phyloP scores from a whole-genome alignment of 768 basidiomycete genomes.

The Cystofilobasidium capitatum region DNA sequence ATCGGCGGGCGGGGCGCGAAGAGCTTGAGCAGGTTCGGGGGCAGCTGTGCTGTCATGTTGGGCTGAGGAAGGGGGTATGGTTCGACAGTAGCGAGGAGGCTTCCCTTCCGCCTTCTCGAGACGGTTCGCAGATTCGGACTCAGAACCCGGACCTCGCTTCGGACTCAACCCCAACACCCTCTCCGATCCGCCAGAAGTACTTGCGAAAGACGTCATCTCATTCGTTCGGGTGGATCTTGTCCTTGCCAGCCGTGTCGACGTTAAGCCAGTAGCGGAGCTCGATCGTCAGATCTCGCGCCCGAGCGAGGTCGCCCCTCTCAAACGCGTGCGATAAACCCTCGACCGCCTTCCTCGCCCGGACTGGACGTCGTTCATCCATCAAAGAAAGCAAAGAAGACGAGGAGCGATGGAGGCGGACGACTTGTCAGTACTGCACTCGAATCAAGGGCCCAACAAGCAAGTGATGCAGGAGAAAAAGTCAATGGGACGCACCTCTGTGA shows the following conservation, averaged over 20 bases:
- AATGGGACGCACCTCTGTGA: constrained; percentile 51
- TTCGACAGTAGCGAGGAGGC: background rate
- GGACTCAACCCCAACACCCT: too few relatives aligned
- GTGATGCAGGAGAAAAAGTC: too few relatives aligned
- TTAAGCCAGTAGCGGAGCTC: constrained; percentile 59
- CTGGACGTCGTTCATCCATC: too few relatives aligned
- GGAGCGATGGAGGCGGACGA: too few relatives aligned
- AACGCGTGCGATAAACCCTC: constrained; percentile 48
- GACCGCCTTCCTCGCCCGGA: constrained; percentile 47
- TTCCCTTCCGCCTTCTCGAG: too few relatives aligned
- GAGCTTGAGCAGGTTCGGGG: constrained; percentile 90
- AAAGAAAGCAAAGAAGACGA: background rate
- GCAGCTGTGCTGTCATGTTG: constrained; percentile 45
- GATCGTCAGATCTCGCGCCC: constrained; percentile 53
- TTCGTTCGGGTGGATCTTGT: constrained; percentile 26
- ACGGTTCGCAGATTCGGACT: too few relatives aligned
- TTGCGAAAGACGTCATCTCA: too few relatives aligned
- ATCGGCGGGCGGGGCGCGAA: constrained; percentile 89
- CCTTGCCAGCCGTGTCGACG: constrained; percentile 39
- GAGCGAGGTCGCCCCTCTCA: constrained; percentile 48
- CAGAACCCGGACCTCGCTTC: too few relatives aligned
- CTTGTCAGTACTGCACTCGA: too few relatives aligned
- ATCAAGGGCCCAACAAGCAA: too few relatives aligned
- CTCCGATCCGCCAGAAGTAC: too few relatives aligned
- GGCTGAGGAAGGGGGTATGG: background rate